Conservation (phyloP, 495 filamentous ascomycete species). For the Aspergillus conjunctus region DNA sequence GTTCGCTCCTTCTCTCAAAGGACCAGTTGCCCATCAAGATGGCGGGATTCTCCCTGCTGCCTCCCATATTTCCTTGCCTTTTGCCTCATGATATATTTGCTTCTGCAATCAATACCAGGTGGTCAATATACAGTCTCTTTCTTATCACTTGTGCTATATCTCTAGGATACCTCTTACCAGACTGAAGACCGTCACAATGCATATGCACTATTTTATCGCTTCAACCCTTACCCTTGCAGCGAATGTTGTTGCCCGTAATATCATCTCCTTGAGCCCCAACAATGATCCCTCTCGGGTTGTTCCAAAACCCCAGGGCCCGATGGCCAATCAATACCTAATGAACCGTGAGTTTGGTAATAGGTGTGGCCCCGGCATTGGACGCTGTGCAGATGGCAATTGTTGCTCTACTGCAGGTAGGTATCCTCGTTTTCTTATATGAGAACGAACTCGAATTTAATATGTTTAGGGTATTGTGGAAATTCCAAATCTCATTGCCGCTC, state of each 20-base stretch:
- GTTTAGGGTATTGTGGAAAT: slow-evolving; percentile 59
- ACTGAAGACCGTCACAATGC: slow-evolving; percentile 30
- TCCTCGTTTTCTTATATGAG: slow-evolving; percentile 4
- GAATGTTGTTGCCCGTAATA: slow-evolving; percentile 21
- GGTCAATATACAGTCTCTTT: slow-evolving; percentile 19
- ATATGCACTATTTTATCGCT: slow-evolving; percentile 19
- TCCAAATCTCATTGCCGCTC: slow-evolving; percentile 63
- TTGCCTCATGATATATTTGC: slow-evolving; percentile 12
- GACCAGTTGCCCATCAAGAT: background rate
- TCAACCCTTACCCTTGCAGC: slow-evolving; percentile 22
- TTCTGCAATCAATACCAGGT: background rate
- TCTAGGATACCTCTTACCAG: slow-evolving; percentile 21
- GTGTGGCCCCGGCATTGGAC: slow-evolving; percentile 48
- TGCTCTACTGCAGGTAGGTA: slow-evolving; percentile 65
- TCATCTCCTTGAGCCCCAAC: slow-evolving; percentile 16
- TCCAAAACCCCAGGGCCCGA: slow-evolving; percentile 7
- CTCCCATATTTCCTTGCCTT: slow-evolving; percentile 6
- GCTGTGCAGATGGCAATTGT: slow-evolving; percentile 59
- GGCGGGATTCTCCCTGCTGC: background rate
- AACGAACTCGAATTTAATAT: slow-evolving; percentile 17
- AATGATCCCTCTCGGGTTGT: slow-evolving; percentile 4
- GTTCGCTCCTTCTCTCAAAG: background rate
- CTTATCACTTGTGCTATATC: slow-evolving; percentile 31
- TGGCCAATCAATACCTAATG: slow-evolving; percentile 12
- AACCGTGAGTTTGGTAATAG: slow-evolving; percentile 30